These are phyloP conservation scores for Albophoma yamanashiensis DNA, from an alignment of 2,329 filamentous ascomycete genomes.

Conservation along the genomic window DNA sequence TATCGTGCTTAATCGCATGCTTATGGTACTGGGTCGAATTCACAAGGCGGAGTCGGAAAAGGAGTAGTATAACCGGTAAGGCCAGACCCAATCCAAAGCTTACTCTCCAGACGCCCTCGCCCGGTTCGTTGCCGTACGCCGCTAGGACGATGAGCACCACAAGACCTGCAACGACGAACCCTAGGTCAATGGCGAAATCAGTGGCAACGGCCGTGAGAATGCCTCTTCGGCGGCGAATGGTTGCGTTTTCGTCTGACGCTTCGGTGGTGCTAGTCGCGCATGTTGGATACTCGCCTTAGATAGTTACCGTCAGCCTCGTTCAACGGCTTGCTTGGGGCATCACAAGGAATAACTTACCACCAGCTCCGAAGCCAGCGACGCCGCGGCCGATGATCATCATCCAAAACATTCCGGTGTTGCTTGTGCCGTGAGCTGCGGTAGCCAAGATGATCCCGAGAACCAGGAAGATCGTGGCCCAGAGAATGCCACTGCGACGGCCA, in stretches of 20 bases:
- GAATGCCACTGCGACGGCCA: constrained; percentile 32
- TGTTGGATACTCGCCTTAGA: constrained; percentile 16
- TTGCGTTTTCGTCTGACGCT: constrained; percentile 15
- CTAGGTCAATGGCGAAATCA: constrained; percentile 24
- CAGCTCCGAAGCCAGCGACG: constrained; percentile 33
- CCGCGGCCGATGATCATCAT: constrained; percentile 38
- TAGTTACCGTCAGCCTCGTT: background rate
- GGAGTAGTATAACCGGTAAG: constrained; percentile 37
- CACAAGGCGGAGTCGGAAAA: constrained; percentile 40
- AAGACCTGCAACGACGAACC: constrained; percentile 27
- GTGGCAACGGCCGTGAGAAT: constrained; percentile 27
- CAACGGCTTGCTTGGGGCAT: background rate
- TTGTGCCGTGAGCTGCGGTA: constrained; percentile 29
- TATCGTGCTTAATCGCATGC: constrained; percentile 13
- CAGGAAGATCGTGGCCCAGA: constrained; percentile 33
- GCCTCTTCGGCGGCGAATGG: constrained; percentile 14
- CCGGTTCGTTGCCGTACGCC: constrained; percentile 19
- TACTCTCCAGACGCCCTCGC: constrained; percentile 33
- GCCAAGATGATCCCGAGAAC: constrained; percentile 33
- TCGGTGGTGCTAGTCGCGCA: constrained; percentile 17
- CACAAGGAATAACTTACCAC: constrained; percentile 13
- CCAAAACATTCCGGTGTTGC: constrained; percentile 35
- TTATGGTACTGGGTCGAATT: constrained; percentile 32
- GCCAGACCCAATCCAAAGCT: constrained; percentile 12
- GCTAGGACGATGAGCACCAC: constrained; percentile 33